Evolutionary conservation across 176 grass and related monocot species (phyloP).

Genomic region (Tuctoria greenei): DNA sequence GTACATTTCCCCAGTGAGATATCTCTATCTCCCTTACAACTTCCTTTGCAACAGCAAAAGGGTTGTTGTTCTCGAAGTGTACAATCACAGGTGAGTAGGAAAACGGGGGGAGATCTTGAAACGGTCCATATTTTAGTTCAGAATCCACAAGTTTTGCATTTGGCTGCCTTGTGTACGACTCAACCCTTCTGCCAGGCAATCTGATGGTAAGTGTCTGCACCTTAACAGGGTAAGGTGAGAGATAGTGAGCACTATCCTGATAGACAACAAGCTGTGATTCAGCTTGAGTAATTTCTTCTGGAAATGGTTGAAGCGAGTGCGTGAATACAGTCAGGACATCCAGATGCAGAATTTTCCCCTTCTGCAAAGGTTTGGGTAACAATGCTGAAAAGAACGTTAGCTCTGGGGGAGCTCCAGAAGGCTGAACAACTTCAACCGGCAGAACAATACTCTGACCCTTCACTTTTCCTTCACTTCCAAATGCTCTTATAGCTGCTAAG

Average conservation of each 20-base stretch:
- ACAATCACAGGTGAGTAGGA: slow-evolving; percentile 70
- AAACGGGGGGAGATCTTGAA: slow-evolving; percentile 66
- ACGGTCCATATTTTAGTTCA: slow-evolving; percentile 87
- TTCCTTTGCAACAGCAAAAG: slow-evolving; percentile 87
- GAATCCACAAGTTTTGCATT: slow-evolving; percentile 72
- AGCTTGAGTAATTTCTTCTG: slow-evolving; percentile 92
- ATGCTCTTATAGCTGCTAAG: slow-evolving; percentile 76
- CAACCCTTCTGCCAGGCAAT: slow-evolving; percentile 83
- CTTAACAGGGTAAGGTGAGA: slow-evolving; percentile 85
- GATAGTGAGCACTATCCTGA: slow-evolving; percentile 74
- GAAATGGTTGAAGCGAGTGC: slow-evolving; percentile 81
- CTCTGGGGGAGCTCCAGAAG: slow-evolving; percentile 64
- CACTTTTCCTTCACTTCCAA: slow-evolving; percentile 71
- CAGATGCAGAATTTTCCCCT: slow-evolving; percentile 64
- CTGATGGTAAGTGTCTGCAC: slow-evolving; percentile 78
- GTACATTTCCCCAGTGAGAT: slow-evolving; percentile 94
- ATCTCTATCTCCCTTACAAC: slow-evolving; percentile 90
- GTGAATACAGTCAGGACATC: slow-evolving; percentile 78
- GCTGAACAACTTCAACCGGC: slow-evolving; percentile 61
- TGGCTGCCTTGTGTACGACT: slow-evolving; percentile 84
- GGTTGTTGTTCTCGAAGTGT: slow-evolving; percentile 98
- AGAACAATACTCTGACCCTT: slow-evolving; percentile 56
- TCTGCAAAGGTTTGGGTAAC: slow-evolving; percentile 68
- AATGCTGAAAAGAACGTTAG: slow-evolving; percentile 76
- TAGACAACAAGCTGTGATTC: slow-evolving; percentile 93